A percentile compares a stretch with the other conserved stretches of the same genome.
phyloP scores from a whole-genome alignment of 148 eudicot genomes.

The Nepenthes mirabilis region DNA sequence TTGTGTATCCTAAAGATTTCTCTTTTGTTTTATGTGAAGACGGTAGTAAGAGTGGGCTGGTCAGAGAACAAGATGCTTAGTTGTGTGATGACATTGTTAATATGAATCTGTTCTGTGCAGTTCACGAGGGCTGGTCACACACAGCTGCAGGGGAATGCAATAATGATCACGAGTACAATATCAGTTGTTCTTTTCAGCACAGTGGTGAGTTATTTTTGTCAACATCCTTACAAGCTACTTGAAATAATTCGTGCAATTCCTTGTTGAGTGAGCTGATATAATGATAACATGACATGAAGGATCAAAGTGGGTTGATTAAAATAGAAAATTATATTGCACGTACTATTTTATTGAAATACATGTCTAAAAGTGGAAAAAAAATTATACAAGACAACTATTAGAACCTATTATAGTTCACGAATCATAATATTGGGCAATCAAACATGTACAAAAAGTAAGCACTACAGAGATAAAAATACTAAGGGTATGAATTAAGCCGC shows the following conservation, averaged over 20 bases:
- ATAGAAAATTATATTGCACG: too few species aligned
- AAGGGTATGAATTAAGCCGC: too few species aligned
- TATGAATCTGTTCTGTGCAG: conserved; percentile 22
- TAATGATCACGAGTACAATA: conserved; percentile 78
- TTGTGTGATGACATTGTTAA: not conserved
- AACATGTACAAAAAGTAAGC: too few species aligned
- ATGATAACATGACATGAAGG: too few species aligned
- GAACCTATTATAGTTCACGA: too few species aligned
- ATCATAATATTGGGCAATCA: too few species aligned
- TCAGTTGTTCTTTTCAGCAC: conserved; percentile 71
- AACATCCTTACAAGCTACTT: not conserved
- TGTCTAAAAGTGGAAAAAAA: too few species aligned
- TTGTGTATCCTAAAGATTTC: not conserved
- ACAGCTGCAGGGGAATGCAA: conserved; percentile 45
- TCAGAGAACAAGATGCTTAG: not conserved
- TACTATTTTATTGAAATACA: too few species aligned
- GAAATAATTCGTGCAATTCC: not conserved
- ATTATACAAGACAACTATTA: too few species aligned
- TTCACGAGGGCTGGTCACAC: conserved; percentile 71
- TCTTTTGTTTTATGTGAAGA: not conserved
- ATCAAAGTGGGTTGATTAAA: too few species aligned
- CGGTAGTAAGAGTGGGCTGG: not conserved
- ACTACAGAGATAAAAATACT: too few species aligned
- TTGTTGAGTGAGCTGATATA: too few species aligned
- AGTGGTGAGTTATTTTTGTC: conserved; percentile 28